Conservation (phyloP, 495 filamentous ascomycete genomes). For the Trichoderma virens region DNA sequence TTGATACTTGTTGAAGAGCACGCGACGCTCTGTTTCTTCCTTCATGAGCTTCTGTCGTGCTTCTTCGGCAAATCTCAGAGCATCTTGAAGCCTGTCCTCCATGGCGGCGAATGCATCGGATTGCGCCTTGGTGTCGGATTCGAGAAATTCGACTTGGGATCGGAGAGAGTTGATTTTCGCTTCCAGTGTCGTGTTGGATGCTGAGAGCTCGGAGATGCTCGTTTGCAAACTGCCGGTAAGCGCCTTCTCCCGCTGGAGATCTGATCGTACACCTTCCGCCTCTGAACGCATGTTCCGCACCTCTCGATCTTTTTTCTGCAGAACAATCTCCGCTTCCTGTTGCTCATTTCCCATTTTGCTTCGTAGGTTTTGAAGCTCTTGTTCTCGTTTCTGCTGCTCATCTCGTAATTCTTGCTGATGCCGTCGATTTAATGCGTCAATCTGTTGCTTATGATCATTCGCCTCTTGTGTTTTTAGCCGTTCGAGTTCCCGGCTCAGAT, state of each 20-base stretch:
- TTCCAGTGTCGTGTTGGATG: slow-evolving; percentile 60
- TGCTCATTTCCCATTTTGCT: slow-evolving; percentile 53
- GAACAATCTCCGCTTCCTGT: slow-evolving; percentile 53
- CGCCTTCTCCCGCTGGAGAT: slow-evolving; percentile 56
- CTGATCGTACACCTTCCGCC: slow-evolving; percentile 44
- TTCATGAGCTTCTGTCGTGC: slow-evolving; percentile 77
- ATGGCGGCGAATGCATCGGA: slow-evolving; percentile 70
- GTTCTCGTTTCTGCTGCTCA: slow-evolving; percentile 48
- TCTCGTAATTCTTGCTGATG: slow-evolving; percentile 44
- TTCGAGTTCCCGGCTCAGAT: slow-evolving; percentile 31
- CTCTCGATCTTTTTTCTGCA: slow-evolving; percentile 56
- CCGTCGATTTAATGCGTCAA: slow-evolving; percentile 35
- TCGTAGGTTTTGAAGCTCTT: slow-evolving; percentile 60
- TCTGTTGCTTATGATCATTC: slow-evolving; percentile 30
- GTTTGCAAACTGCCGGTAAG: slow-evolving; percentile 44
- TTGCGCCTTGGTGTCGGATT: slow-evolving; percentile 80
- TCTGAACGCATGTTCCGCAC: slow-evolving; percentile 45
- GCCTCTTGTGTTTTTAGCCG: slow-evolving; percentile 23
- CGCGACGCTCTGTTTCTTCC: slow-evolving; percentile 84
- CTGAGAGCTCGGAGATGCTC: slow-evolving; percentile 50
- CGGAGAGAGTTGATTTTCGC: slow-evolving; percentile 64
- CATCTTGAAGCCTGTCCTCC: slow-evolving; percentile 69
- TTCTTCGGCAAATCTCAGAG: slow-evolving; percentile 55
- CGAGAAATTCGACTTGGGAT: slow-evolving; percentile 76
- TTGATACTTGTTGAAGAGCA: slow-evolving; percentile 95